Evolutionary conservation across 2,329 filamentous ascomycete species (phyloP).

Genomic region (Seiridium unicorne): DNA sequence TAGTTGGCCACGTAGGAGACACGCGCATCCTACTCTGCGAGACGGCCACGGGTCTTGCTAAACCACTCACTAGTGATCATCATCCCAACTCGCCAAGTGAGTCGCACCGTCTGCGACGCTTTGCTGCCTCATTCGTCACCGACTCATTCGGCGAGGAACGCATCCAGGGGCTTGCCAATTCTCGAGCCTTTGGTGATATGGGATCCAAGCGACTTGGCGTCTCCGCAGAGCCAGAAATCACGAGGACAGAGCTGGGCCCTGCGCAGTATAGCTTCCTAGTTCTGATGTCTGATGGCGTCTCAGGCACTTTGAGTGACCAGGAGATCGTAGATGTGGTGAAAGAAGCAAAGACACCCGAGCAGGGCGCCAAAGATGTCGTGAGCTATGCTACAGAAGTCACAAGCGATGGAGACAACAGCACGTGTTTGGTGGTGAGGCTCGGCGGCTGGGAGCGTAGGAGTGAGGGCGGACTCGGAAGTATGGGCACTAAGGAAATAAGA

Average conservation of each 20-base stretch:
- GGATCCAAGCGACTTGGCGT: conserved; percentile 89
- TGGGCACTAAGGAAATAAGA: conserved; percentile 89
- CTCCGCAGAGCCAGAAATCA: conserved; percentile 88
- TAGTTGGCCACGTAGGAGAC: conserved; percentile 91
- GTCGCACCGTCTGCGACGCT: conserved; percentile 78
- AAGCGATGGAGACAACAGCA: conserved; percentile 64
- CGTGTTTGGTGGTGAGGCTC: conserved; percentile 64
- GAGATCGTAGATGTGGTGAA: conserved; percentile 96
- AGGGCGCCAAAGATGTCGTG: conserved; percentile 76
- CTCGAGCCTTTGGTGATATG: conserved; percentile 91
- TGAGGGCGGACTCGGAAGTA: conserved; percentile 83
- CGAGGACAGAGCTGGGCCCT: conserved; percentile 72
- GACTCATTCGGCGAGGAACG: conserved; percentile 98
- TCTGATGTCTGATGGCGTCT: conserved; percentile 85
- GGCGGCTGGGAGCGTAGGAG: conserved; percentile 69
- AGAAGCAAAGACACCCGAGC: conserved; percentile 86
- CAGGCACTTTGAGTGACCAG: conserved; percentile 82
- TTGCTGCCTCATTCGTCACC: conserved; percentile 80
- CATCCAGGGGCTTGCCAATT: conserved; percentile 90
- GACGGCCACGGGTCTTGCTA: conserved; percentile 75
- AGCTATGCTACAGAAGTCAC: conserved; percentile 86
- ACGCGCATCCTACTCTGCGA: conserved; percentile 88
- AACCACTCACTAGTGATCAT: conserved; percentile 85
- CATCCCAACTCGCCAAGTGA: conserved; percentile 88
- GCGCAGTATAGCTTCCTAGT: conserved; percentile 89